Evolutionary conservation across 2,329 filamentous ascomycete species (phyloP), one percentile per base, ranked within the genome.

Genomic region (Nemania sp.): DNA sequence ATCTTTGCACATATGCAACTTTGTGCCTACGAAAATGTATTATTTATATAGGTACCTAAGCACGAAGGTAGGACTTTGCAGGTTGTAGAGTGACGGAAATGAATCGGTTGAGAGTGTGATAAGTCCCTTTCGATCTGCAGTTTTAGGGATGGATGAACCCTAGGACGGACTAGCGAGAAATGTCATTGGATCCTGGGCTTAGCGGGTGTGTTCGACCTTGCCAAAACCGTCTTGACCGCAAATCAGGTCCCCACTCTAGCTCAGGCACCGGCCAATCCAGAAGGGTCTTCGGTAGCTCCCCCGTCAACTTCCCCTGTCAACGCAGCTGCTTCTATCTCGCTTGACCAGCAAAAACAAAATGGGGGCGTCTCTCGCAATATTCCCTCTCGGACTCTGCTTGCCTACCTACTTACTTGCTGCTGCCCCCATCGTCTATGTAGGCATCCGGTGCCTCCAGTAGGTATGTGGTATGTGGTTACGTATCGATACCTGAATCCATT

Each of bases 221-320:
- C 65, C 67, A 21, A 57, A 67, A 59, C 21, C 3, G 63, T 66
- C 18, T 55, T 65, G 62, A 54, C 46, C 12, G 40, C 50, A 45
- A 59, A 58, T 52, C 42, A 50, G 11, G 49, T 52, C 42, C 10
- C 57, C 54, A 57, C 57, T 32, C 4, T 12, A 32, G 52, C 54
- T 46, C 65, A 68, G 65, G 57, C 12, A 66, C 64, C 13, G 25
- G 10, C 68, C 69, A 70, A 71, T 70, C 25, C 51, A 12, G 42
- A 34, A 5, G 48, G 42, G 15, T 15, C 35, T 29, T 71, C 65
- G 66, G 62, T 66, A 67, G 57, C 65, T 67, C 63, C 67, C 67
- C 69, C 63, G 63, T 66, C 59, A 64, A 65, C 60, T 59, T 50
- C 64, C 64, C 65, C 39, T 53, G 57, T 51, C 35, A 48, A 34